A percentile compares a stretch with the other conserved stretches of the same genome.
Conservation (phyloP, 768 basidiomycete species). For the Cystofilobasidium ferigula region DNA sequence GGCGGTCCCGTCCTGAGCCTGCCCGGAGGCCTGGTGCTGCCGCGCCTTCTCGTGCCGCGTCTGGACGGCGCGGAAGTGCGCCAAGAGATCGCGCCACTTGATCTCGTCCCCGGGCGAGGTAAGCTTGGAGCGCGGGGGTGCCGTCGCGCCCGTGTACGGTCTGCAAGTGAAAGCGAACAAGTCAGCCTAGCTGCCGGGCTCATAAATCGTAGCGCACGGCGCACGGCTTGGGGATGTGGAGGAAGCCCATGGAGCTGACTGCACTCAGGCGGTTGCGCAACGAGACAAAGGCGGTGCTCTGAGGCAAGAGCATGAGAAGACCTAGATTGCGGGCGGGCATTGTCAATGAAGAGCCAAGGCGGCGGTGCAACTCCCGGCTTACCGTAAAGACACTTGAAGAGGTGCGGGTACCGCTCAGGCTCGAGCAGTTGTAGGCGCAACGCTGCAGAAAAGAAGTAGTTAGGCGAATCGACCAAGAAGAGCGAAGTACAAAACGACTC, state of each 20-base stretch:
- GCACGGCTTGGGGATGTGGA: conserved; percentile 80
- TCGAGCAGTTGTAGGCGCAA: conserved; percentile 83
- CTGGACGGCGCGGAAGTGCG: conserved; percentile 84
- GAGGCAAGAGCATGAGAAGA: conserved; percentile 88
- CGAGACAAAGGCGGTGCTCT: conserved; percentile 91
- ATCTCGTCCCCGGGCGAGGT: conserved; percentile 69
- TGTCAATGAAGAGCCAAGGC: neutral
- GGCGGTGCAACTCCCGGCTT: neutral
- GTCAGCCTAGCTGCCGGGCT: too few species aligned
- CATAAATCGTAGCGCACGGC: conserved; percentile 30
- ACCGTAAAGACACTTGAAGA: conserved; percentile 96
- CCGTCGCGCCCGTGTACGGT: conserved; percentile 29
- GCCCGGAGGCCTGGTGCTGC: conserved; percentile 37
- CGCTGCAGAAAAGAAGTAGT: conserved; percentile 34
- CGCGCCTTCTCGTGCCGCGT: conserved; percentile 83
- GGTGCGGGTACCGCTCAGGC: conserved; percentile 87
- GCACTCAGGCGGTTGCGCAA: conserved; percentile 86
- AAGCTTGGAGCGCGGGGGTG: conserved; percentile 58
- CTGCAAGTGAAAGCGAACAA: conserved; percentile 2
- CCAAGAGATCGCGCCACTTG: conserved; percentile 89
- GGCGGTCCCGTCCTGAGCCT: neutral
- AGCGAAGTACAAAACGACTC: conserved; percentile 31
- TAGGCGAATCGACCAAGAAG: conserved; percentile 28
- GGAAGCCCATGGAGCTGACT: conserved; percentile 85
- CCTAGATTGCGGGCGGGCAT: neutral